Evolutionary conservation across 2,329 filamentous ascomycete species (phyloP).

Genomic region (Aspergillus melleus): DNA sequence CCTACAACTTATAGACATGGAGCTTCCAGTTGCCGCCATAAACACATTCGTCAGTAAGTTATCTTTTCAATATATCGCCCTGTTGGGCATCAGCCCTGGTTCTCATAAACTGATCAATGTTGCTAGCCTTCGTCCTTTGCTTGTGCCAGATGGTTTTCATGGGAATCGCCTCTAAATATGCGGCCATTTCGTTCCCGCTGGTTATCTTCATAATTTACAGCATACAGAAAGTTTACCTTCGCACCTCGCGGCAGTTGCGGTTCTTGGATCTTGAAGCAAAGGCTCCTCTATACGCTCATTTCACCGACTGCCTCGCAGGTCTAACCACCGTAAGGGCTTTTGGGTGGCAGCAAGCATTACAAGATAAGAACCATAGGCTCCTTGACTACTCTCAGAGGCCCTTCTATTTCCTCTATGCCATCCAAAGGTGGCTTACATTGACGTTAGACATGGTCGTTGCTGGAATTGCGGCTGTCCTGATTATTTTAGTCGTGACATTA

Average conservation of each 20-base stretch:
- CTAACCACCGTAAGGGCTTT: slow-evolving; percentile 59
- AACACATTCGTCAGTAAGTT: slow-evolving; percentile 39
- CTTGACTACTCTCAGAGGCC: slow-evolving; percentile 58
- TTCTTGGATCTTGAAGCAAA: slow-evolving; percentile 64
- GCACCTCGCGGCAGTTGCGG: slow-evolving; percentile 61
- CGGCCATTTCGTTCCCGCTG: slow-evolving; percentile 51
- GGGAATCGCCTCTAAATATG: slow-evolving; percentile 47
- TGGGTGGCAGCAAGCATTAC: slow-evolving; percentile 51
- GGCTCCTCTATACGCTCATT: slow-evolving; percentile 58
- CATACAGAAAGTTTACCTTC: slow-evolving; percentile 59
- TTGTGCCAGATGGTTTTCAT: slow-evolving; percentile 53
- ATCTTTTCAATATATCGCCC: too few relatives aligned
- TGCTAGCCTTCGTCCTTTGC: slow-evolving; percentile 29
- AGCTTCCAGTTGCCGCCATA: slow-evolving; percentile 42
- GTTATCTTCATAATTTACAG: slow-evolving; percentile 49
- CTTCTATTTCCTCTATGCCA: slow-evolving; percentile 57
- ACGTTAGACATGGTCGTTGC: slow-evolving; percentile 53
- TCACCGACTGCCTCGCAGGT: slow-evolving; percentile 58
- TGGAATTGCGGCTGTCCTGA: slow-evolving; percentile 49
- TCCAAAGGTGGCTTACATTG: slow-evolving; percentile 60
- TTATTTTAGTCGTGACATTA: slow-evolving; percentile 51
- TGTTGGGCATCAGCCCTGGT: too few relatives aligned
- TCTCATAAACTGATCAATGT: slow-evolving; percentile 8
- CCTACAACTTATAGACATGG: slow-evolving; percentile 46
- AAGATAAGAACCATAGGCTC: slow-evolving; percentile 47